Evolutionary conservation across 176 grass and related monocot genomes (phyloP).

Genomic region (Coix lacrymajobi): DNA sequence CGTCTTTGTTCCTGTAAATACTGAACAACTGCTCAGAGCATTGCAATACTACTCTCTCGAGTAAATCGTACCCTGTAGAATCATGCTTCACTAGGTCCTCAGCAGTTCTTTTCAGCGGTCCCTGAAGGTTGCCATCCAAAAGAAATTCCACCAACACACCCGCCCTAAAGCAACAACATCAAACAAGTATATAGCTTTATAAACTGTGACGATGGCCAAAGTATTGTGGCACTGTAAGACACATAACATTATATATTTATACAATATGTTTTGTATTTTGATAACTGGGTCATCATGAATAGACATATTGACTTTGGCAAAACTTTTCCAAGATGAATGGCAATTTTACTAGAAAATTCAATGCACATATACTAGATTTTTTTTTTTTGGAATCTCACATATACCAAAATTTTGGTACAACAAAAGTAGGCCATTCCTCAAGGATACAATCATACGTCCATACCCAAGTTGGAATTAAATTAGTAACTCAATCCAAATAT

Average conservation of each 20-base stretch:
- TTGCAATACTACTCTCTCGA: neutral
- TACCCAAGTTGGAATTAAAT: too few relatives aligned
- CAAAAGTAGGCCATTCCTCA: too few relatives aligned
- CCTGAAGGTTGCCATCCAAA: conserved; percentile 27
- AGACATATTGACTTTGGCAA: neutral
- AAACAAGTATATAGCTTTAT: conserved; percentile 21
- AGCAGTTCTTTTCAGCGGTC: conserved; percentile 18
- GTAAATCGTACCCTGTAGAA: neutral
- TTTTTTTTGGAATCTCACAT: too few relatives aligned
- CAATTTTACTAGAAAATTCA: neutral
- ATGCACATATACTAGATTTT: neutral
- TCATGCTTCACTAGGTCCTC: conserved; percentile 12
- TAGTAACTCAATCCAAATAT: too few relatives aligned
- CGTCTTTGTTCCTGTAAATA: conserved; percentile 36
- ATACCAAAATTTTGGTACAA: neutral
- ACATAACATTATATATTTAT: neutral
- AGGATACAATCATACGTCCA: too few relatives aligned
- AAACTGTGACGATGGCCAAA: neutral
- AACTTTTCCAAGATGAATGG: neutral
- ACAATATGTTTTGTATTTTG: neutral
- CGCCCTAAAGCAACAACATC: conserved; percentile 7
- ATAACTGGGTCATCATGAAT: neutral
- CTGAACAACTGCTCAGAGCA: neutral
- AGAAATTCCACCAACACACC: conserved; percentile 19
- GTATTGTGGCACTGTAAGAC: neutral